These are phyloP conservation scores for Cylindrotheca closterium DNA, from an alignment of 108 stramenopile genomes.

Conservation along the genomic window DNA sequence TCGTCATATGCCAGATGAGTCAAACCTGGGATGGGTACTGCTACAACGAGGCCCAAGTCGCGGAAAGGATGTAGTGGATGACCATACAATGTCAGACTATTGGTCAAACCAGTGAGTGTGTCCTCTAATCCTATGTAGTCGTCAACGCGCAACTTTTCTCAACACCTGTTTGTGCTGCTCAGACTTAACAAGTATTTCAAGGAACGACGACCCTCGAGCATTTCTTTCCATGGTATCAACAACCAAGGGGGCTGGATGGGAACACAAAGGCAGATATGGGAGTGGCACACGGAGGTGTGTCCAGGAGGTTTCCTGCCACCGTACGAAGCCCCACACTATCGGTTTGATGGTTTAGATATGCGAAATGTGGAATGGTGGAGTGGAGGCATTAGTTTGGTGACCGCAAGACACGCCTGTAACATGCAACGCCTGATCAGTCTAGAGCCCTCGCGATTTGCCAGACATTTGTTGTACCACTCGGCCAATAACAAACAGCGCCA, in stretches of 20 bases:
- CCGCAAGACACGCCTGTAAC: conserved; percentile 33
- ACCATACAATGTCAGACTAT: background rate
- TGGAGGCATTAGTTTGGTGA: conserved; percentile 42
- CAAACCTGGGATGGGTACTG: conserved; percentile 36
- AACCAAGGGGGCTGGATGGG: conserved; percentile 74
- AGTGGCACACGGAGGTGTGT: conserved; percentile 58
- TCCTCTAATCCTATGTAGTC: too few species aligned
- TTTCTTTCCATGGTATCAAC: conserved; percentile 42
- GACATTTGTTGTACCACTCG: conserved; percentile 62
- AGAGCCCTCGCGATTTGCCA: conserved; percentile 54
- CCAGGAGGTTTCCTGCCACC: conserved; percentile 72
- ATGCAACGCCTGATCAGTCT: conserved; percentile 57
- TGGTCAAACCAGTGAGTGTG: background rate
- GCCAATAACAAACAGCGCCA: conserved; percentile 75
- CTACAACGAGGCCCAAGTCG: conserved; percentile 31
- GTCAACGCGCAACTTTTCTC: background rate
- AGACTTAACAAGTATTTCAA: background rate
- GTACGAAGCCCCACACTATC: conserved; percentile 47
- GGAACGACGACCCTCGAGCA: conserved; percentile 16
- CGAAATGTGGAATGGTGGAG: conserved; percentile 66
- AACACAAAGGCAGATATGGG: conserved; percentile 38
- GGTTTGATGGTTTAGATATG: conserved; percentile 51
- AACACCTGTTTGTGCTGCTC: background rate
- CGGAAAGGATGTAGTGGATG: conserved; percentile 11
- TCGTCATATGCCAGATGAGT: conserved; percentile 50